Evolutionary conservation across 257 asterid genomes (phyloP), one percentile per base, ranked within the genome.

Genomic region (Solanum pimpinellifolium): DNA sequence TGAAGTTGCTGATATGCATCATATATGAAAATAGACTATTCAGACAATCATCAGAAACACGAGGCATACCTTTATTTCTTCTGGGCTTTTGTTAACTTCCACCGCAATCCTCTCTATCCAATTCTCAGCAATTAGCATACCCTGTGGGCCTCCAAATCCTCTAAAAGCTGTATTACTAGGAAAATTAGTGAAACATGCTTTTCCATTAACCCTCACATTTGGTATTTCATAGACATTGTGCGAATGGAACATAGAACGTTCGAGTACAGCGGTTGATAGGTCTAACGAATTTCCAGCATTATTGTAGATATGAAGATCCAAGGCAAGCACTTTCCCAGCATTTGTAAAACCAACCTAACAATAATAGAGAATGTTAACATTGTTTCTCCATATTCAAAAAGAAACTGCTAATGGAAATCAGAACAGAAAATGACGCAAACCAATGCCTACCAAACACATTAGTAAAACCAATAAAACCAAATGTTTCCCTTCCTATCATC

Each of bases 131-230:
- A 97, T 92, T 59, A 97, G 89, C 99, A 97, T 97, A 84, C 98
- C 98, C 90, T 97, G 99, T 23, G 99, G 99, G 70, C 98, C 99
- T 83, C 99, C 99, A 89, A 95, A 97, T 68, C 99, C 99, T 87
- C 99, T 93, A 85, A 97, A 97, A 88, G 99, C 99, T 70, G 99
- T 97, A 86, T 97, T 97, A 90, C 99, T 97, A n/a, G 98, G 94
- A 41, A 94, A 83, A 92, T 97, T 97, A 77, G 99, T 97, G 91
- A 93, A 97, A 92, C 98, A 95, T 23, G 94, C 98, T 91, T 88
- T 94, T 87, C 99, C 99, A 31, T 84, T 92, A 86, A 97, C 73
- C 85, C 94, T 93, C 80, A 97, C 85, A 92, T 97, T 94, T 12
- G 99, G 98, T 83, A 97, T 95, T 90, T 95, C 98, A 87, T 97